These are phyloP conservation scores for Atkinsonella texensis DNA, from an alignment of 2,329 filamentous ascomycete genomes.

Conservation along the genomic window DNA sequence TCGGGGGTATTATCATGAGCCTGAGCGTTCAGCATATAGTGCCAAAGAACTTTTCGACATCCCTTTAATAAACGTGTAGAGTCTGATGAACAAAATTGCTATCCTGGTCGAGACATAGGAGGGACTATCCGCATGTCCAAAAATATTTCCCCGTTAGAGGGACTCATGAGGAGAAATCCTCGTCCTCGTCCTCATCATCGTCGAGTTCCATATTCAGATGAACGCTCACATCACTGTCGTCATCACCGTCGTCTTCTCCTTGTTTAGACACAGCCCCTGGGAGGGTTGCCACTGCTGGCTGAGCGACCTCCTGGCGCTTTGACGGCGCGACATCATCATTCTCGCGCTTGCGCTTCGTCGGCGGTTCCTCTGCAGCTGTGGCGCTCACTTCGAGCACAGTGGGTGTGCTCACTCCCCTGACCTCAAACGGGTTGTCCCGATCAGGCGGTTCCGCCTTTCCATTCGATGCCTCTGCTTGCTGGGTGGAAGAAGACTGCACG, in stretches of 20 bases:
- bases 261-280: slow-evolving; percentile 11
- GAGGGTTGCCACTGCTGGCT: slow-evolving; percentile 5
- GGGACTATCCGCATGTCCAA: neutral
- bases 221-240: slow-evolving; percentile 39
- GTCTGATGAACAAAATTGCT: neutral
- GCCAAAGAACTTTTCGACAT: neutral
- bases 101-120: neutral
- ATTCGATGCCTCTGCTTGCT: slow-evolving; percentile 10
- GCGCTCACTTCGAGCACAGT: neutral
- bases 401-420: slow-evolving; percentile 8
- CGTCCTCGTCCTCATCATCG: slow-evolving; percentile 33
- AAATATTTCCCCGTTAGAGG: neutral
- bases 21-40: neutral
- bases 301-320: slow-evolving; percentile 30
- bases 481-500: slow-evolving; percentile 11
- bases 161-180: slow-evolving; percentile 11
- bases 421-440: slow-evolving; percentile 25
- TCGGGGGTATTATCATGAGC: neutral
- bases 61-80: neutral
- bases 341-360: slow-evolving; percentile 28
- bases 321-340: slow-evolving; percentile 21
- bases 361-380: slow-evolving; percentile 15
- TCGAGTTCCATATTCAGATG: slow-evolving; percentile 49
- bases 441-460: slow-evolving; percentile 15
- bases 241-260: slow-evolving; percentile 26